These are phyloP conservation scores for Penicillium pancosmium DNA, from an alignment of 495 filamentous ascomycete genomes.

Conservation along the genomic window DNA sequence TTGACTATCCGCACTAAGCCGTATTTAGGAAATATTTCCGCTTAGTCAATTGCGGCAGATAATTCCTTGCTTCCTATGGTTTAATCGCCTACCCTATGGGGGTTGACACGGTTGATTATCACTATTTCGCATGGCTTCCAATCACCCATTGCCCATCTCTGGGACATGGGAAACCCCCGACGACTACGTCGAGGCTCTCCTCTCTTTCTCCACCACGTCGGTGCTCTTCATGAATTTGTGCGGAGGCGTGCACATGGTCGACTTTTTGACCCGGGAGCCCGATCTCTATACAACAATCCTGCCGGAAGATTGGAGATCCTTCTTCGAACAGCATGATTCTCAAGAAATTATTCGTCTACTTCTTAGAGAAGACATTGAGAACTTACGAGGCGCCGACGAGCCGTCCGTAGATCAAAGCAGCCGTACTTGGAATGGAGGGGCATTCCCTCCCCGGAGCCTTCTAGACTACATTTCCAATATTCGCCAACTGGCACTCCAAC, in stretches of 20 bases:
- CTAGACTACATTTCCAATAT: slow-evolving; percentile 75
- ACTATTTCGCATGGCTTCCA: slow-evolving; percentile 22
- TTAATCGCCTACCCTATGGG: too few species aligned
- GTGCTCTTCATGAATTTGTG: slow-evolving; percentile 84
- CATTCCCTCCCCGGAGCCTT: slow-evolving; percentile 67
- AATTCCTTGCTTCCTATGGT: too few species aligned
- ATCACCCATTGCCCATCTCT: slow-evolving; percentile 57
- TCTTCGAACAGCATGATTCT: slow-evolving; percentile 68
- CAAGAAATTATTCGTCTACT: slow-evolving; percentile 78
- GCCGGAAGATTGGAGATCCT: slow-evolving; percentile 77
- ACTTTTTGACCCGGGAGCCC: slow-evolving; percentile 89
- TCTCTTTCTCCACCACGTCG: slow-evolving; percentile 73
- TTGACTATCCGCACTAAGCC: too few species aligned
- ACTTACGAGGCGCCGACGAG: slow-evolving; percentile 16
- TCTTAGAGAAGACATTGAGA: slow-evolving; percentile 68
- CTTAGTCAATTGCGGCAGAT: too few species aligned
- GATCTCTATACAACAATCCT: slow-evolving; percentile 75
- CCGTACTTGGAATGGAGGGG: slow-evolving; percentile 51
- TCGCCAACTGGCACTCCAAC: slow-evolving; percentile 65
- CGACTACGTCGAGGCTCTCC: slow-evolving; percentile 74
- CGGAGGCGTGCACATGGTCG: slow-evolving; percentile 91
- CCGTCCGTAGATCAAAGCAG: slow-evolving; percentile 7
- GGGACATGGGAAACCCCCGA: slow-evolving; percentile 61
- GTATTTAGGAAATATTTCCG: too few species aligned
- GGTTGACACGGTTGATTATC: neutral